These are phyloP conservation scores for Malassezia psittaci DNA, from an alignment of 1,284 basidiomycete genomes.

Conservation along the genomic window DNA sequence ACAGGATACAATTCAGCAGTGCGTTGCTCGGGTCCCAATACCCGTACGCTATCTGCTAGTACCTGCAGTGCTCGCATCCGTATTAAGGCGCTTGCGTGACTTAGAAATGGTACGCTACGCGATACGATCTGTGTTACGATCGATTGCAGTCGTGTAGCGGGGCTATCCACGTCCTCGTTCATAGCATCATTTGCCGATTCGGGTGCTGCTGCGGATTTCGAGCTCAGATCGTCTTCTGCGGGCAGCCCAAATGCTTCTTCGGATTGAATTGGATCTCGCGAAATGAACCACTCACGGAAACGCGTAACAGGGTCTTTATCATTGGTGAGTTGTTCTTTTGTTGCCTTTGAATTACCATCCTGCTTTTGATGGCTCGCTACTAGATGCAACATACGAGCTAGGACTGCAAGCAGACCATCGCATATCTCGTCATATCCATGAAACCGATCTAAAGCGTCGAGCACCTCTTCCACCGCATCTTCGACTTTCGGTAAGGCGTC, in stretches of 20 bases:
- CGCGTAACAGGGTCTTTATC: not conserved
- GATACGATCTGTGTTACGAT: conserved; percentile 16
- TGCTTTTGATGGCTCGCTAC: conserved; percentile 21
- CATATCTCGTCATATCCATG: conserved; percentile 31
- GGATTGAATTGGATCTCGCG: not conserved
- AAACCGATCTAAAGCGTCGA: conserved; percentile 42
- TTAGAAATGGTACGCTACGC: conserved; percentile 21
- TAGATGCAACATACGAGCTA: conserved; percentile 30
- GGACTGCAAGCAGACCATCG: conserved; percentile 32
- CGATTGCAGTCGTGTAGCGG: conserved; percentile 2
- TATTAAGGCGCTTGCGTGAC: conserved; percentile 10
- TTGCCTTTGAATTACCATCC: not conserved
- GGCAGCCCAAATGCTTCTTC: too few species aligned
- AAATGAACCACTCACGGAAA: not conserved
- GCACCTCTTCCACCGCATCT: conserved; percentile 44
- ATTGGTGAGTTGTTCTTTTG: not conserved
- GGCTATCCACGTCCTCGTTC: conserved; percentile 8
- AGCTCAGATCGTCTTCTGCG: not conserved
- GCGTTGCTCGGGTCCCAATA: conserved; percentile 16
- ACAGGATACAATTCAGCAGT: conserved; percentile 31
- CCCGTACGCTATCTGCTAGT: conserved; percentile 9
- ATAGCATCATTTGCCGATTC: not conserved
- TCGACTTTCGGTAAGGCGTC: conserved; percentile 39
- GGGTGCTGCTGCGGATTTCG: not conserved
- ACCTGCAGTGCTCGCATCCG: conserved; percentile 13